Conservation (phyloP, 2,329 filamentous ascomycete species). For the Pseudogymnoascus pannorum region DNA sequence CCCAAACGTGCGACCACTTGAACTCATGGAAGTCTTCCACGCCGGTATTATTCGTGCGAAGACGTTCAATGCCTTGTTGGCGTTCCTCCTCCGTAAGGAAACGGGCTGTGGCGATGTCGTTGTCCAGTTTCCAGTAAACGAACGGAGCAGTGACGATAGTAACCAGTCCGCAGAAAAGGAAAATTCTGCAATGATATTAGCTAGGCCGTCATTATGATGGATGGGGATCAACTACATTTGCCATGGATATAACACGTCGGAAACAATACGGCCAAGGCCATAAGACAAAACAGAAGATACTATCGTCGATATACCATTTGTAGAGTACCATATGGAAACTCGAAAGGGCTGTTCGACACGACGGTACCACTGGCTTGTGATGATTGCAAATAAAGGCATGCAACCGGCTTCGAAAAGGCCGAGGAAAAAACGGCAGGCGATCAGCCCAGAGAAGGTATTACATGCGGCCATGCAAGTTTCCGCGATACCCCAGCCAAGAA, state of each 20-base stretch:
- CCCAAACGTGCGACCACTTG: conserved; percentile 43
- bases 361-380: conserved; percentile 49
- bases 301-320: conserved; percentile 43
- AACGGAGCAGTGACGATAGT: conserved; percentile 45
- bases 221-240: conserved; percentile 39
- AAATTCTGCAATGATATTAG: conserved; percentile 14
- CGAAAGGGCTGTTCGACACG: conserved; percentile 50
- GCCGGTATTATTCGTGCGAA: conserved; percentile 33
- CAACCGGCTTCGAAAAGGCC: conserved; percentile 48
- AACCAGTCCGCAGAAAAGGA: conserved; percentile 44
- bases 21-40: conserved; percentile 57
- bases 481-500: conserved; percentile 30
- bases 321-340: conserved; percentile 54
- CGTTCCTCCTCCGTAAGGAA: conserved; percentile 51
- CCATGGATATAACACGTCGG: conserved; percentile 51
- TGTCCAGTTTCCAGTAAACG: conserved; percentile 52
- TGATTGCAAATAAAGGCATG: conserved; percentile 46
- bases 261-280: conserved; percentile 47
- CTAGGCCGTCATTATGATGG: conserved; percentile 32
- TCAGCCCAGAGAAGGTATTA: conserved; percentile 42
- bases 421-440: conserved; percentile 42
- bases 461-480: conserved; percentile 42
- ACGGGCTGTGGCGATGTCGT: conserved; percentile 45
- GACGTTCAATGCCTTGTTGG: conserved; percentile 44
- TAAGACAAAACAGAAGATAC: conserved; percentile 47